Evolutionary conservation across 139 green algal species (phyloP).

Genomic region (Auxenochlorella pyrenoidosa): DNA sequence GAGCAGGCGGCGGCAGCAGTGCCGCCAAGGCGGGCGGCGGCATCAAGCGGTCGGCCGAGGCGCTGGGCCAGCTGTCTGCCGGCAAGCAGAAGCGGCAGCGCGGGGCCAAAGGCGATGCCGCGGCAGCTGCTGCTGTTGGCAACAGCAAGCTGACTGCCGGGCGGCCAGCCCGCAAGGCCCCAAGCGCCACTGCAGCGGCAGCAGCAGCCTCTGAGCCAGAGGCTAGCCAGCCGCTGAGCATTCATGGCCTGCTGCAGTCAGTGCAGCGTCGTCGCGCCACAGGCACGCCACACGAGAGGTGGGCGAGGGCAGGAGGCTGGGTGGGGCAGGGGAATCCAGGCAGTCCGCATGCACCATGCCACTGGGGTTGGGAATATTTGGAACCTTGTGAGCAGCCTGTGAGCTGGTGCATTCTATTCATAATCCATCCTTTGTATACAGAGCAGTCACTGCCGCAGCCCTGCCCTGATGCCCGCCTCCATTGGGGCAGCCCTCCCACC

Average conservation of each 20-base stretch:
- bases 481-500: too few species aligned
- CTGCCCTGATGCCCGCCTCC: too few species aligned
- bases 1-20: neutral
- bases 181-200: neutral
- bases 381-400: too few species aligned
- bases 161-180: neutral
- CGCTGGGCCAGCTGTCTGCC: neutral
- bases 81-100: slow-evolving; percentile 9
- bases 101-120: neutral
- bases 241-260: slow-evolving; percentile 29
- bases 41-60: neutral
- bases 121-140: neutral
- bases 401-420: too few species aligned
- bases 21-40: neutral
- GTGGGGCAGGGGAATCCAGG: neutral
- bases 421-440: too few species aligned
- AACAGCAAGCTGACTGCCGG: neutral
- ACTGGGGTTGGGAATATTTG: too few species aligned
- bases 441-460: too few species aligned
- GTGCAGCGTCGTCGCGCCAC: neutral
- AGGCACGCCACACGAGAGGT: neutral
- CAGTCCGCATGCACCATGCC: too few species aligned
- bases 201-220: neutral
- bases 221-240: slow-evolving; percentile 9
- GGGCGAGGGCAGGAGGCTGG: neutral